Evolutionary conservation across 116 monocot species (phyloP).

Genomic region (Zostera marina): DNA sequence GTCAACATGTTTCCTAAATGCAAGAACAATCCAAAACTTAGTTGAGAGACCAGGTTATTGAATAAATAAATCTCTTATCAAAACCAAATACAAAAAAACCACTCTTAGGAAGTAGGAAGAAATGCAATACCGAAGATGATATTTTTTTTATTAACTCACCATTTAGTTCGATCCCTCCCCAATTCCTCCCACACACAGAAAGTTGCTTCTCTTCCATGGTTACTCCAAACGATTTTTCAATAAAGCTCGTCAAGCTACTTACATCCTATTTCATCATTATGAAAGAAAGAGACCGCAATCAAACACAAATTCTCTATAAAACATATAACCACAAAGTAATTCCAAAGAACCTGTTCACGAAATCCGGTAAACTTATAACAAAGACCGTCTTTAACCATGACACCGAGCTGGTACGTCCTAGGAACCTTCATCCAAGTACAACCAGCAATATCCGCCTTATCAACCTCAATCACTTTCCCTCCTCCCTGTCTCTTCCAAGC

Average conservation of each 20-base stretch:
- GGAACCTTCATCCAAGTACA: slow-evolving; percentile 94
- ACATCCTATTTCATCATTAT: slow-evolving; percentile 38
- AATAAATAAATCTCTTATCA: not conserved
- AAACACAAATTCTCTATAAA: slow-evolving; percentile 1
- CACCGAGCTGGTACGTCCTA: slow-evolving; percentile 67
- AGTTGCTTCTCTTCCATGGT: slow-evolving; percentile 88
- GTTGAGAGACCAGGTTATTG: not conserved
- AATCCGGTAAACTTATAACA: slow-evolving; percentile 92
- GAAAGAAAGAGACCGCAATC: not conserved
- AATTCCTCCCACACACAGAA: slow-evolving; percentile 76
- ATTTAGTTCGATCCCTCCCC: slow-evolving; percentile 85
- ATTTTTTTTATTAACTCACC: slow-evolving; percentile 19
- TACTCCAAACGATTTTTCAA: slow-evolving; percentile 62
- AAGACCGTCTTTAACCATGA: slow-evolving; percentile 71
- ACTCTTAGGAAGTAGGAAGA: not conserved
- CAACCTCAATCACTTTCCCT: slow-evolving; percentile 69
- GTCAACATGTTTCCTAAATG: slow-evolving; percentile 81
- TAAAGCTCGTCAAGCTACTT: slow-evolving; percentile 49
- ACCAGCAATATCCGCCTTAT: slow-evolving; percentile 53
- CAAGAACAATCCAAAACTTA: not conserved
- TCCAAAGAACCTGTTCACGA: slow-evolving; percentile 56
- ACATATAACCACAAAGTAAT: not conserved
- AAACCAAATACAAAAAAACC: not conserved
- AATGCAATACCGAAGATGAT: not conserved
- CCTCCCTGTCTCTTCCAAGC: slow-evolving; percentile 92